Conservation (phyloP, 306 rosid species). For the Dicorynia guianensis region DNA sequence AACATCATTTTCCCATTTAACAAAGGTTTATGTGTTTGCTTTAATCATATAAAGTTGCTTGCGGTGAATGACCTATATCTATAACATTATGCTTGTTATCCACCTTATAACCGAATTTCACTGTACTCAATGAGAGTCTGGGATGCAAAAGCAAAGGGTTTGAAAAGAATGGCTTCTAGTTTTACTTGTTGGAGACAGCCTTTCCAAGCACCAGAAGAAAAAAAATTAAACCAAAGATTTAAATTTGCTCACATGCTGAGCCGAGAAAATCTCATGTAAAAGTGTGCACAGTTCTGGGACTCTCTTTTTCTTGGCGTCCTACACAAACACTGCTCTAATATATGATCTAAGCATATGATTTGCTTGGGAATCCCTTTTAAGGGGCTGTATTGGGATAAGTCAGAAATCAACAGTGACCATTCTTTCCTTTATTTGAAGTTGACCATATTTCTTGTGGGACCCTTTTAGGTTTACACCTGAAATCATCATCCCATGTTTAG, state of each 20-base stretch:
- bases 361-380: slow-evolving; percentile 1
- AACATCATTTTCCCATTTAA: too few species aligned
- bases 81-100: not conserved
- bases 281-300: slow-evolving; percentile 16
- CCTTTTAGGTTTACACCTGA: not conserved
- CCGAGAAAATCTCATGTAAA: slow-evolving; percentile 27
- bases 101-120: slow-evolving; percentile 12
- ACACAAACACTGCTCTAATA: slow-evolving; percentile 7
- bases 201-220: slow-evolving; percentile 24
- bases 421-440: not conserved
- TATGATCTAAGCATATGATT: not conserved
- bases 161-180: slow-evolving; percentile 35
- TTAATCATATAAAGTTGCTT: not conserved
- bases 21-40: not conserved
- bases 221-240: slow-evolving; percentile 7
- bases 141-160: slow-evolving; percentile 35
- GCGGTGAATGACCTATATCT: not conserved
- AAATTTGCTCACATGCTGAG: slow-evolving; percentile 19
- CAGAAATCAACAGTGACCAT: not conserved
- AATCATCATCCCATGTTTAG: slow-evolving; percentile 14
- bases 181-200: slow-evolving; percentile 38
- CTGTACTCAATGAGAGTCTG: slow-evolving; percentile 19
- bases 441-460: slow-evolving; percentile 25
- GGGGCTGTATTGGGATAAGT: slow-evolving; percentile 16
- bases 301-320: not conserved